Evolutionary conservation across 2,329 filamentous ascomycete species (phyloP).

Genomic region (Colletotrichum limetticola): DNA sequence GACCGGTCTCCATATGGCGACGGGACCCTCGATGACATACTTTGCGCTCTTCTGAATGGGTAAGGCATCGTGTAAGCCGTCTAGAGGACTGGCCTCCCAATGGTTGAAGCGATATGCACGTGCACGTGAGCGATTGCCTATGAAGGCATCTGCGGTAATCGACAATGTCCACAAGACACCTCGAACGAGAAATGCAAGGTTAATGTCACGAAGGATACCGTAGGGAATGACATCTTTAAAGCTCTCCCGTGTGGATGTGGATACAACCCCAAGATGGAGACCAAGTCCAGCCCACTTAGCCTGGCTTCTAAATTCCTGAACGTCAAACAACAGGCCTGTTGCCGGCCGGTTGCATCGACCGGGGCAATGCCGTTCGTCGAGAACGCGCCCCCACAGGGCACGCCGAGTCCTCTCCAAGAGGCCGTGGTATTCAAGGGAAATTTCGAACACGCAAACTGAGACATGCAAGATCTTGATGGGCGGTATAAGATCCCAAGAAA

Average conservation of each 20-base stretch:
- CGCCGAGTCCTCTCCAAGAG: background rate
- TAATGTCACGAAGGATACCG: background rate
- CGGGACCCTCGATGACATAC: background rate
- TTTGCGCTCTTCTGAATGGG: background rate
- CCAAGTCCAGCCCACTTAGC: background rate
- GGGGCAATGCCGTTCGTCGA: background rate
- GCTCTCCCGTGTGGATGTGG: background rate
- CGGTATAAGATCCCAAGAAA: conserved; percentile 1
- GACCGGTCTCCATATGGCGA: too few species aligned
- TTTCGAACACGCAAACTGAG: conserved; percentile 15
- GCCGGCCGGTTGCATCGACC: background rate
- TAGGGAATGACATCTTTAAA: conserved; percentile 19
- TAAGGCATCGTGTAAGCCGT: background rate
- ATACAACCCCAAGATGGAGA: conserved; percentile 13
- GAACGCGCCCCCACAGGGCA: background rate
- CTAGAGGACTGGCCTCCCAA: background rate
- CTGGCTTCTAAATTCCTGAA: background rate
- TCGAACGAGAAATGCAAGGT: background rate
- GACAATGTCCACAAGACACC: background rate
- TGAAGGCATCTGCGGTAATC: background rate
- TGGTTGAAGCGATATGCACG: background rate
- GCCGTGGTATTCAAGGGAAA: conserved; percentile 1
- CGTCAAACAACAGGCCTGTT: conserved; percentile 2
- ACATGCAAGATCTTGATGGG: background rate
- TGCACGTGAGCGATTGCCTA: background rate